Percentiles rank a stretch among this genome's conserved stretches.
phyloP scores from a whole-genome alignment of 164 flowering plant species.

The Houttuynia cordata region DNA sequence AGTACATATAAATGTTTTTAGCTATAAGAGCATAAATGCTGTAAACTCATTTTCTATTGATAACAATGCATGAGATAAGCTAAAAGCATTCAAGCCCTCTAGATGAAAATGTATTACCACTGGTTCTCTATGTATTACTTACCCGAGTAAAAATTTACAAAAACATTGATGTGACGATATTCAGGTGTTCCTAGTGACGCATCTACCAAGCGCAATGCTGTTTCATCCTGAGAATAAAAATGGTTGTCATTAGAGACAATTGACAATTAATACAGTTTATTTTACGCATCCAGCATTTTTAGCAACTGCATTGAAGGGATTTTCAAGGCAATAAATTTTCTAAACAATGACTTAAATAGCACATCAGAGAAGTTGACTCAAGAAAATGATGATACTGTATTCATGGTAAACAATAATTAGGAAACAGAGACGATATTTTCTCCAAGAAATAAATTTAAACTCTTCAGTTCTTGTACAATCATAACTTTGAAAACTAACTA shows the following conservation, averaged over 20 bases:
- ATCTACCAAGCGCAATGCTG: conserved; percentile 76
- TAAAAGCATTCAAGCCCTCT: neutral
- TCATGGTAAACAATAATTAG: neutral
- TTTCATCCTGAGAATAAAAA: conserved; percentile 59
- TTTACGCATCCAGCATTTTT: too few species aligned
- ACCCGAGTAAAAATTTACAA: conserved; percentile 92
- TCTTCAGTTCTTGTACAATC: neutral
- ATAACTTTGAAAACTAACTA: neutral
- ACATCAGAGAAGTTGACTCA: too few species aligned
- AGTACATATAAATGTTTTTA: neutral
- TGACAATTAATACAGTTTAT: too few species aligned
- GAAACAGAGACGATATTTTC: neutral
- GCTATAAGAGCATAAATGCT: neutral
- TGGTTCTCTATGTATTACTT: neutral
- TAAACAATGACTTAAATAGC: too few species aligned
- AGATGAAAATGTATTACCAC: neutral
- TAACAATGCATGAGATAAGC: neutral
- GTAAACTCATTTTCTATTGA: neutral
- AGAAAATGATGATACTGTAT: too few species aligned
- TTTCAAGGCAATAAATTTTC: too few species aligned
- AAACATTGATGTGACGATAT: conserved; percentile 83
- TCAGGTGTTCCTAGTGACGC: conserved; percentile 63
- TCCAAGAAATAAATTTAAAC: neutral
- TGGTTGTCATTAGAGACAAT: neutral
- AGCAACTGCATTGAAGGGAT: too few species aligned